Conservation (phyloP, 768 basidiomycete genomes). For the Lactifluus echinatus region DNA sequence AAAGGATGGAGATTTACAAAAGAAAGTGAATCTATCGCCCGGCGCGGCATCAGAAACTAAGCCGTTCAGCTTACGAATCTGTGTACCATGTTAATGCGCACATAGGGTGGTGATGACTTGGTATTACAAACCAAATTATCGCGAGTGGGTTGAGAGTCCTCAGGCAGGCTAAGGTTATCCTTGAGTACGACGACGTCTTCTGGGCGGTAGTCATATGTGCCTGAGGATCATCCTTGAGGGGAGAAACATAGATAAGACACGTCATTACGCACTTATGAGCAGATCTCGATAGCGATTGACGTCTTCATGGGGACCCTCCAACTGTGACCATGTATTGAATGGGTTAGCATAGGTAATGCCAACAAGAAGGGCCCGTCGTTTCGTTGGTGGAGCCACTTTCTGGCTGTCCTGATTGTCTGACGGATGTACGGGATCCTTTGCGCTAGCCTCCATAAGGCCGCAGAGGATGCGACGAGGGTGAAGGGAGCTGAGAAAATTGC, state of each 20-base stretch:
- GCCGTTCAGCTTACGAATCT: not conserved
- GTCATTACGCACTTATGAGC: slow-evolving; percentile 4
- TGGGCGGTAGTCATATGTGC: slow-evolving; percentile 11
- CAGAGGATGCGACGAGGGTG: not conserved
- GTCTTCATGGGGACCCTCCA: slow-evolving; percentile 16
- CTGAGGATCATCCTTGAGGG: not conserved
- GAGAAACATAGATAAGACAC: no score
- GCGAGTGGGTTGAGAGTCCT: slow-evolving; percentile 10
- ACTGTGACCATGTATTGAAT: not conserved
- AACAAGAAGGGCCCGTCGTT: slow-evolving; percentile 19
- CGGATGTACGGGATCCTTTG: not conserved
- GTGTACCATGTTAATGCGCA: not conserved
- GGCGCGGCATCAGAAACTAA: not conserved
- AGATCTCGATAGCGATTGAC: slow-evolving; percentile 8
- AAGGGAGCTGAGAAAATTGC: not conserved
- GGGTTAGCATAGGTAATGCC: slow-evolving; percentile 14
- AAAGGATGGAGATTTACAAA: slow-evolving; percentile 19
- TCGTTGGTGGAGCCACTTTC: not conserved
- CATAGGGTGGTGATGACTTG: not conserved
- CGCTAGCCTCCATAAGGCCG: not conserved
- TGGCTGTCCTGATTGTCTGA: not conserved
- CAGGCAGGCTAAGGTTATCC: not conserved
- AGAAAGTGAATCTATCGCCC: slow-evolving; percentile 23
- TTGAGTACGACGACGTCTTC: slow-evolving; percentile 19
- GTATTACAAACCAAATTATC: slow-evolving; percentile 12